A percentile compares a stretch with the other conserved stretches of the same genome.
Conservation (phyloP, 148 eudicot species). For the Heliamphora exappendiculata region DNA sequence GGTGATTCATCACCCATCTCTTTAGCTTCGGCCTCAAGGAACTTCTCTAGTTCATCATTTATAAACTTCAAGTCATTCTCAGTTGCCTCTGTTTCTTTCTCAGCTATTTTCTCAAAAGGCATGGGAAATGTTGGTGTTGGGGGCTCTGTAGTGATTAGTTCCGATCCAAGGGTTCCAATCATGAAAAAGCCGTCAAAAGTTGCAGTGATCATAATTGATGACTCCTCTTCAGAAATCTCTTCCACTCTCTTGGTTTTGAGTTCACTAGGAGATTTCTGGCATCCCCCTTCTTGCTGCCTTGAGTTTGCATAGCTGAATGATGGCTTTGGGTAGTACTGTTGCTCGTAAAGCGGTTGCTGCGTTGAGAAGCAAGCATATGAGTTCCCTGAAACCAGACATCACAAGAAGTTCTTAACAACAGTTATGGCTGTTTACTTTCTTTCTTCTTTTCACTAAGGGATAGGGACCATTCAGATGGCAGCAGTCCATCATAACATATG, state of each 20-base stretch:
- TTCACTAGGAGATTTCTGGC: slow-evolving; percentile 12
- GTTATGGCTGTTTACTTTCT: background rate
- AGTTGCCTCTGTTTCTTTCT: slow-evolving; percentile 30
- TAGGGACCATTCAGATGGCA: background rate
- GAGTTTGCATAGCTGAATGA: slow-evolving; percentile 20
- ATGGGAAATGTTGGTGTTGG: slow-evolving; percentile 52
- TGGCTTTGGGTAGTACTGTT: slow-evolving; percentile 25
- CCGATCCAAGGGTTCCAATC: slow-evolving; percentile 70
- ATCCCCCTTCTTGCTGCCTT: slow-evolving; percentile 18
- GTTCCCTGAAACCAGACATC: slow-evolving; percentile 35
- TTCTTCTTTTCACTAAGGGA: background rate
- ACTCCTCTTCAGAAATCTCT: slow-evolving; percentile 25
- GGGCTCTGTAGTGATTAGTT: slow-evolving; percentile 37
- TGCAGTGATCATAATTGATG: slow-evolving; percentile 14
- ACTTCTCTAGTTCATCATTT: slow-evolving; percentile 53
- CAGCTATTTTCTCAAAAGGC: slow-evolving; percentile 24
- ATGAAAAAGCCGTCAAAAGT: slow-evolving; percentile 56
- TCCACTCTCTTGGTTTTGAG: slow-evolving; percentile 14
- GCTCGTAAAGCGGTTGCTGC: slow-evolving; percentile 29
- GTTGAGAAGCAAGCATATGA: slow-evolving; percentile 18
- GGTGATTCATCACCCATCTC: slow-evolving; percentile 32
- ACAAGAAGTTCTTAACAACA: background rate
- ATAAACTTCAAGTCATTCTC: slow-evolving; percentile 50
- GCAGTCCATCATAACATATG: background rate
- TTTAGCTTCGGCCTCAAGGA: slow-evolving; percentile 36